Base-by-base conservation (phyloP, 2,329 filamentous ascomycete genomes). In the Trichophyton verrucosum region DNA sequence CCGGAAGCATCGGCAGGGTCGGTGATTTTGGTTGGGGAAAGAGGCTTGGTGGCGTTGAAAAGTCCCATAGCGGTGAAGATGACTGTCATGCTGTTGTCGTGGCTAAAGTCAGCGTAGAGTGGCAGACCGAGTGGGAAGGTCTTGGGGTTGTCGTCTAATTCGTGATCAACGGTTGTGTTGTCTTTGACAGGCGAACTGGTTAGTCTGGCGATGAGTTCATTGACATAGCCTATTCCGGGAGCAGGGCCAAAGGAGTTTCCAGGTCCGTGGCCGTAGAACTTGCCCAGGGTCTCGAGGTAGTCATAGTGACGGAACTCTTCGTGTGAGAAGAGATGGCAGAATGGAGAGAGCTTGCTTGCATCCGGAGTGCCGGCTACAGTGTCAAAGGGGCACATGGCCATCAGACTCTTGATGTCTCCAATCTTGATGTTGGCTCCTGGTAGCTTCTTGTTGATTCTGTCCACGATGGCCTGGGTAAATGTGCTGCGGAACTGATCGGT, bases 331-430 rank as follows among this genome's bases (percentile, higher is more conserved):
- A 96, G 77, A 13, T 71, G 70, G 73, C 91, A 96, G 74, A 96
- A 95, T 0, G 78, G 76, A 0, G 89, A 90, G 8, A 86, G 71
- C 3, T 69, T 70, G 17, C 73, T 78, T 3, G 76, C 81, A 2
- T 80, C 74, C 0, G 74, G 69, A 4, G 82, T 78, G 4, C 60
- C 49, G 7, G 86, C 84, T n/a, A 95, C 84, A 0, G 89, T 92
- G 66, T 87, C 81, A 74, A 90, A 96, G 0, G 91, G 86, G 68
- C 91, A 96, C 63, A 96, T 78, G 67, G 96, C 90, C 90, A 96
- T 96, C 38, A 96, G 71, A 61, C 81, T 82, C 61, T 91, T 77
- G 0, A 85, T 82, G 38, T 92, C 85, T 0, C 76, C 68, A 11
- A 78, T 69, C 2, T 81, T 82, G 47, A 96, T 72, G 63, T 87